Percentiles rank a stretch among this genome's conserved stretches.
Evolutionary conservation across 805 yeast species (phyloP).

Genomic region (Pichia phayaonensis): DNA sequence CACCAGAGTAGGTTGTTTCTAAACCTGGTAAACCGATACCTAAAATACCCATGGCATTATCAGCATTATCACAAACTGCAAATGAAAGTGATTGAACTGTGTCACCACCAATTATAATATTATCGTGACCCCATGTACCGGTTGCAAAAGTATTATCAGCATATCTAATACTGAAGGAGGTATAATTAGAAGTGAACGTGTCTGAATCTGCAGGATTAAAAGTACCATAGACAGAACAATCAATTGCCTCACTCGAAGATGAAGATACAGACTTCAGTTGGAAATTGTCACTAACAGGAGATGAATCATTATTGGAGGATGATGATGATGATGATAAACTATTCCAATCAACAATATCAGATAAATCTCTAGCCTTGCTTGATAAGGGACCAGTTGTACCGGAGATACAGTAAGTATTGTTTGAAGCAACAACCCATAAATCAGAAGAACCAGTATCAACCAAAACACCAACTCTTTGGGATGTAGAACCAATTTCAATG

Average conservation of each 20-base stretch:
- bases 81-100: slow-evolving; percentile 47
- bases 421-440: slow-evolving; percentile 51
- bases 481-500: slow-evolving; percentile 48
- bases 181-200: slow-evolving; percentile 33
- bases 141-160: slow-evolving; percentile 42
- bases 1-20: slow-evolving; percentile 45
- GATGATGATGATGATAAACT: background rate
- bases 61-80: slow-evolving; percentile 64
- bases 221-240: slow-evolving; percentile 42
- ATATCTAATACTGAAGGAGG: slow-evolving; percentile 37
- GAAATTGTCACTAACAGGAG: background rate
- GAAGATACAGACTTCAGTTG: slow-evolving; percentile 3
- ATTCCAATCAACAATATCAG: slow-evolving; percentile 5
- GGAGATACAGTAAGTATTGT: slow-evolving; percentile 39
- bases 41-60: slow-evolving; percentile 61
- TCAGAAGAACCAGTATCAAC: slow-evolving; percentile 75
- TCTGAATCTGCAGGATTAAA: slow-evolving; percentile 35
- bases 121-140: slow-evolving; percentile 59
- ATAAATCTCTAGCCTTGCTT: slow-evolving; percentile 1
- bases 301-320: too few relatives aligned
- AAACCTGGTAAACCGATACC: slow-evolving; percentile 66
- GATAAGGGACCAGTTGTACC: slow-evolving; percentile 11
- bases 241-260: slow-evolving; percentile 12
- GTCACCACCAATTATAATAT: slow-evolving; percentile 42
- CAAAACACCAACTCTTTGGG: slow-evolving; percentile 46